Evolutionary conservation across 306 rosid species (phyloP), one percentile per base, ranked within the genome.

Genomic region (Rosa rugosa): DNA sequence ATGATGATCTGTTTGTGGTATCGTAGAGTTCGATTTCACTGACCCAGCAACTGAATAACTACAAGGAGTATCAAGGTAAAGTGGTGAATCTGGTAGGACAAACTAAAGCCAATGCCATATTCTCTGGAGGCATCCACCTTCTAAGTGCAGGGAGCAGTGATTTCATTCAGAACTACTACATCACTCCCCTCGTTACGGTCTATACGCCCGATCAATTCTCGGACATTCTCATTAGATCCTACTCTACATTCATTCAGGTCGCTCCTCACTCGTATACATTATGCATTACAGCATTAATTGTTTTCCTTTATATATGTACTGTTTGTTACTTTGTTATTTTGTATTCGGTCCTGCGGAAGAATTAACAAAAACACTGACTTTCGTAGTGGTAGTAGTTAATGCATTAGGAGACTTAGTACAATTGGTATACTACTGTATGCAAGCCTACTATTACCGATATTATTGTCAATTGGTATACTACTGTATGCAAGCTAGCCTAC

Each of bases 121-220:
- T 89, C 83, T 84, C 91, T 20, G 81, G 86, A 23, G 83, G 86
- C 34, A 84, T 91, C 67, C 85, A 89, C 56, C 79, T 91, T 78
- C 77, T 91, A 10, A 79, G 89, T 74, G 83, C 93, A 31, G 96
- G 93, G 57, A 85, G 75, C 86, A 86, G 90, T 74, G 96, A 91
- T 76, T 91, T 81, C 74, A 56, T 91, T 69, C 87, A 86, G 80
- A 90, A 88, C 82, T 91, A 91, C 85, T 85, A 81, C 76, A 70
- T 89, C 76, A 75, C 81, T 79, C 88, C 93, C 70, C 41, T 83
- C 42, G 73, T 86, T 8, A 18, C 27, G 62, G 17, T 50, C 12
- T 85, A 86, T 77, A 75, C 93, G 5, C 85, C 85, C 0, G 88
- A 80, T 31, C 90, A 83, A 49, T 87, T 84, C 82, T 85, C 91